A percentile compares a stretch with the other conserved stretches of the same genome.
Evolutionary conservation across 148 eudicot species (phyloP).

Genomic region (Persicaria maculosa): DNA sequence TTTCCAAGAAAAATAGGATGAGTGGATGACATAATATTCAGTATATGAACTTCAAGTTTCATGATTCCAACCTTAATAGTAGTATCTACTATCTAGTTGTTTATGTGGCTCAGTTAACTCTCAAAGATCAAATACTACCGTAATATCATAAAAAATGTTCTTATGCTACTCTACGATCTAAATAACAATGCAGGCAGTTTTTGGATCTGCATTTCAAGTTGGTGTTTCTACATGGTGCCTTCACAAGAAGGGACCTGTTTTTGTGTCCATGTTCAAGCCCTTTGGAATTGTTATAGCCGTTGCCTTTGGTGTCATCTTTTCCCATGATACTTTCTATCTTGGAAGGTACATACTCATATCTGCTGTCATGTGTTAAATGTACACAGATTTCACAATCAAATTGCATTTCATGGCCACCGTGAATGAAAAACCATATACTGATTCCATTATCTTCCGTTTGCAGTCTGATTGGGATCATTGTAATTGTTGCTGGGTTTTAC

Average conservation of each 20-base stretch:
- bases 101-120: not conserved
- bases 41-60: not conserved
- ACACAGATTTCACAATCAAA: not conserved
- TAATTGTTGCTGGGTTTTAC: slow-evolving; percentile 72
- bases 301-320: slow-evolving; percentile 40
- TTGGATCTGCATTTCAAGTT: slow-evolving; percentile 75
- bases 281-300: slow-evolving; percentile 66
- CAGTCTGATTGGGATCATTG: slow-evolving; percentile 69
- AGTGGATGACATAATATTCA: not conserved
- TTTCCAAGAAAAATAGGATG: too few species aligned
- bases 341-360: slow-evolving; percentile 49
- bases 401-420: not conserved
- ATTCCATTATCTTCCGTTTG: slow-evolving; percentile 16
- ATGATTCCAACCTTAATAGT: not conserved
- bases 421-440: not conserved
- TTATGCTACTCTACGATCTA: not conserved
- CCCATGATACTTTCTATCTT: slow-evolving; percentile 54
- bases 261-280: slow-evolving; percentile 79
- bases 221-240: slow-evolving; percentile 66
- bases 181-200: slow-evolving; percentile 40
- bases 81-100: not conserved
- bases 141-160: not conserved
- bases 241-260: slow-evolving; percentile 70
- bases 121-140: not conserved
- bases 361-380: not conserved